These are phyloP conservation scores for Nothophaeocryptopus gaeumannii DNA, from an alignment of 2,329 filamentous ascomycete species.

Conservation along the genomic window DNA sequence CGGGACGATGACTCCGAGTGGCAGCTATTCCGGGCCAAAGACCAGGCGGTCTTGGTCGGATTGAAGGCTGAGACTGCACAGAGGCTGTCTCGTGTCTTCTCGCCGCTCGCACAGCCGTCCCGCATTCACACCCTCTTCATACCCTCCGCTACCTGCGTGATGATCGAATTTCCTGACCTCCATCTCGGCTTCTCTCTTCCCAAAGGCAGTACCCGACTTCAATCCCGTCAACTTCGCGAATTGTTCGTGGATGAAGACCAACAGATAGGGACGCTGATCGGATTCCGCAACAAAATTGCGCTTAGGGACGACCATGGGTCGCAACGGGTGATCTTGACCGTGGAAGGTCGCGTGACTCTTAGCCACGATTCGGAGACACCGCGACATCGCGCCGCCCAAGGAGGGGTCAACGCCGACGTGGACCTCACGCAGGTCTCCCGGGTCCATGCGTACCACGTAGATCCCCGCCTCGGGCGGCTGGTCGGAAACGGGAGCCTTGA, in stretches of 20 bases:
- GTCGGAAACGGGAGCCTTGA: constrained; percentile 52
- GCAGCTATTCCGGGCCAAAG: too few relatives aligned
- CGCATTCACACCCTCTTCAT: too few relatives aligned
- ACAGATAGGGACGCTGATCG: constrained; percentile 59
- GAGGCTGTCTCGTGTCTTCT: too few relatives aligned
- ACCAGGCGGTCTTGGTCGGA: too few relatives aligned
- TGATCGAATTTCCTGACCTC: constrained; percentile 6
- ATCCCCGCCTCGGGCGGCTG: constrained; percentile 58
- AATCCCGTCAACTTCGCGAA: constrained; percentile 22
- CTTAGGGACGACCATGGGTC: too few relatives aligned
- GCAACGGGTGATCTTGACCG: constrained; percentile 45
- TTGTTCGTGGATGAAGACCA: constrained; percentile 53
- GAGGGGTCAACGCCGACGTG: constrained; percentile 46
- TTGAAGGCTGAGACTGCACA: too few relatives aligned
- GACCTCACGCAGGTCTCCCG: constrained; percentile 44
- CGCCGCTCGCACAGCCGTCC: too few relatives aligned
- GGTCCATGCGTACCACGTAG: constrained; percentile 53
- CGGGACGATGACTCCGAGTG: too few relatives aligned
- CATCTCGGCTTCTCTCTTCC: constrained; percentile 2
- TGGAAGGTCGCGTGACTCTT: constrained; percentile 21
- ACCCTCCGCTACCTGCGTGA: too few relatives aligned
- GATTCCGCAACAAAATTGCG: constrained; percentile 58
- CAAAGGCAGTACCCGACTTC: not conserved
- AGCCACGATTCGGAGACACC: constrained; percentile 54
- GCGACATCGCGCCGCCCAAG: constrained; percentile 27